Conservation (phyloP, 192 early-diverging fungal species). For the Diversispora eburnea region DNA sequence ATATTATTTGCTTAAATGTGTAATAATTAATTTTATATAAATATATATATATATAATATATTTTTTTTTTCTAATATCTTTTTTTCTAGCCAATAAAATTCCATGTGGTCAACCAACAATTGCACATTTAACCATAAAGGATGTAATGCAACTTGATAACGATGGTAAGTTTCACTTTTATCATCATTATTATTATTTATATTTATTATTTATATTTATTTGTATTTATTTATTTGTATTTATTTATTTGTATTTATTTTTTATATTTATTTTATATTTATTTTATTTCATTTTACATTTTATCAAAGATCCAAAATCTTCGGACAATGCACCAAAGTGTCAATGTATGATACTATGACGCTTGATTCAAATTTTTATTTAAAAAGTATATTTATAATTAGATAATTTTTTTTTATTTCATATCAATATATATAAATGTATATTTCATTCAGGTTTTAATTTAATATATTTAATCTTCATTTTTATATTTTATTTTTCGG, state of each 20-base stretch:
- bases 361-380: not conserved
- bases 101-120: constrained; percentile 39
- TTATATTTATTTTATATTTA: not conserved
- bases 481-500: too few relatives aligned
- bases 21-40: too few relatives aligned
- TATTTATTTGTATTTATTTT: too few relatives aligned
- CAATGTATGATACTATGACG: constrained; percentile 24
- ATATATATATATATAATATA: not conserved
- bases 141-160: not conserved
- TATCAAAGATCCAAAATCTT: constrained; percentile 16
- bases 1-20: too few relatives aligned
- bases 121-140: constrained; percentile 46
- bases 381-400: too few relatives aligned
- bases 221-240: too few relatives aligned
- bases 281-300: not conserved
- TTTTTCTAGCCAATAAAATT: constrained; percentile 41
- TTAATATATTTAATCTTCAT: too few relatives aligned
- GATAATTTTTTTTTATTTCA: too few relatives aligned
- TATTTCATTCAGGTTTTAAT: too few relatives aligned
- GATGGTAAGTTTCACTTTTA: constrained; percentile 16
- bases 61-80: not conserved
- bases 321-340: constrained; percentile 18
- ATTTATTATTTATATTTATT: not conserved
- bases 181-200: not conserved
- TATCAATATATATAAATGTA: too few relatives aligned